These are phyloP conservation scores for Botryotinia narcissicola DNA, from an alignment of 2,329 filamentous ascomycete species.

Conservation along the genomic window DNA sequence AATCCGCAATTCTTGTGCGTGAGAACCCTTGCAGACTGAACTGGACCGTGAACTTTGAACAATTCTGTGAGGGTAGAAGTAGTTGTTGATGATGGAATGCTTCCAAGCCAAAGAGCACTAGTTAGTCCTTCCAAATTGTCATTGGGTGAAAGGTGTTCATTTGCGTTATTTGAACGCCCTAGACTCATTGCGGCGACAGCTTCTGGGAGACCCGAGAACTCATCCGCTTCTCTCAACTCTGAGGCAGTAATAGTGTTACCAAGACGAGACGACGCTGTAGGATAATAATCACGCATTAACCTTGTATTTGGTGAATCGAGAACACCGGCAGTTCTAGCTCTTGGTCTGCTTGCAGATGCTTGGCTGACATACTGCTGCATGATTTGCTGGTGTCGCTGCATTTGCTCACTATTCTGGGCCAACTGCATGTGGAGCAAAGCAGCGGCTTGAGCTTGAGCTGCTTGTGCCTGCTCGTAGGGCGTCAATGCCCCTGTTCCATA, in stretches of 20 bases:
- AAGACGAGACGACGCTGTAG: constrained; percentile 70
- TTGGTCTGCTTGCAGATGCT: constrained; percentile 75
- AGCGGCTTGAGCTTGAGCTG: constrained; percentile 47
- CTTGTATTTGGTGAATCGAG: constrained; percentile 57
- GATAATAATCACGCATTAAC: constrained; percentile 69
- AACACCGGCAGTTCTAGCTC: constrained; percentile 88
- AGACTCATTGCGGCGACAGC: constrained; percentile 80
- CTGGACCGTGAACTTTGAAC: constrained; percentile 89
- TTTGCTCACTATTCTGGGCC: constrained; percentile 51
- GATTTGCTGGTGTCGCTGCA: constrained; percentile 80
- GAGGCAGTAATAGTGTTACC: constrained; percentile 73
- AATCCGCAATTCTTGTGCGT: constrained; percentile 99
- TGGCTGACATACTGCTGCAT: constrained; percentile 90
- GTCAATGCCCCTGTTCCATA: constrained; percentile 48
- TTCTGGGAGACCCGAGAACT: constrained; percentile 77
- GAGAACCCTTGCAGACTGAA: constrained; percentile 86
- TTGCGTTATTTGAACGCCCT: constrained; percentile 61
- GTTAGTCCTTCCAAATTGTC: constrained; percentile 90
- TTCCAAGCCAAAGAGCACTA: constrained; percentile 92
- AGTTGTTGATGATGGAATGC: constrained; percentile 94
- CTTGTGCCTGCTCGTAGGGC: constrained; percentile 47
- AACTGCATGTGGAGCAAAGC: constrained; percentile 56
- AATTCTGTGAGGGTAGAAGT: constrained; percentile 93
- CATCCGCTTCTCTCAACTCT: constrained; percentile 74
- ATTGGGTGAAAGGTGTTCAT: constrained; percentile 68